Evolutionary conservation across 2,329 filamentous ascomycete species (phyloP).

Genomic region (Verticillium tricorpus): DNA sequence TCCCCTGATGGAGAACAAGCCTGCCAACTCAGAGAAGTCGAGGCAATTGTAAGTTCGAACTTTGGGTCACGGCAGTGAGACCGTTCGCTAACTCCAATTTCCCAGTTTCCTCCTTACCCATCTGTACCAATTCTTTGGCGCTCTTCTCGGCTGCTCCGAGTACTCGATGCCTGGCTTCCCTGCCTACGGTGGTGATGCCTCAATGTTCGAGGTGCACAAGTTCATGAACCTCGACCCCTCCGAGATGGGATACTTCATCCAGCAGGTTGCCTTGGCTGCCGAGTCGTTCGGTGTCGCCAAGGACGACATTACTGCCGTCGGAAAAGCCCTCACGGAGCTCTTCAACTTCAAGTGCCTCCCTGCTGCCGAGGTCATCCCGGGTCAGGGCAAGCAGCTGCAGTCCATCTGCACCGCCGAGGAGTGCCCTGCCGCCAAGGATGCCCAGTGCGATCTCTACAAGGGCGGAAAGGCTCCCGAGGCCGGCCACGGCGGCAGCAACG

Average conservation of each 20-base stretch:
- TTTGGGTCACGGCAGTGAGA: neutral
- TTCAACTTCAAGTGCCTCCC: slow-evolving; percentile 51
- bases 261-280: slow-evolving; percentile 52
- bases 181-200: slow-evolving; percentile 39
- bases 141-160: slow-evolving; percentile 49
- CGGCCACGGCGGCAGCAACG: slow-evolving; percentile 11
- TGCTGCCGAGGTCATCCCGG: slow-evolving; percentile 36
- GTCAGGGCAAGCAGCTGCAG: slow-evolving; percentile 43
- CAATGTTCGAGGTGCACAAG: slow-evolving; percentile 51
- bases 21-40: slow-evolving; percentile 43
- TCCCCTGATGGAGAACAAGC: slow-evolving; percentile 50
- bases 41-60: slow-evolving; percentile 48
- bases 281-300: slow-evolving; percentile 54
- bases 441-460: slow-evolving; percentile 41
- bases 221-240: slow-evolving; percentile 52
- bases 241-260: slow-evolving; percentile 55
- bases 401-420: slow-evolving; percentile 49
- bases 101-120: slow-evolving; percentile 53
- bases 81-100: neutral
- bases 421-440: slow-evolving; percentile 42
- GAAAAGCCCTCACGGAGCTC: slow-evolving; percentile 38
- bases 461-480: slow-evolving; percentile 15
- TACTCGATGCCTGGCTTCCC: slow-evolving; percentile 45
- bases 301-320: slow-evolving; percentile 45
- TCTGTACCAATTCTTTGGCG: slow-evolving; percentile 58